These are phyloP conservation scores for Pythium chondricola DNA, from an alignment of 352 stramenopile species.

Conservation along the genomic window DNA sequence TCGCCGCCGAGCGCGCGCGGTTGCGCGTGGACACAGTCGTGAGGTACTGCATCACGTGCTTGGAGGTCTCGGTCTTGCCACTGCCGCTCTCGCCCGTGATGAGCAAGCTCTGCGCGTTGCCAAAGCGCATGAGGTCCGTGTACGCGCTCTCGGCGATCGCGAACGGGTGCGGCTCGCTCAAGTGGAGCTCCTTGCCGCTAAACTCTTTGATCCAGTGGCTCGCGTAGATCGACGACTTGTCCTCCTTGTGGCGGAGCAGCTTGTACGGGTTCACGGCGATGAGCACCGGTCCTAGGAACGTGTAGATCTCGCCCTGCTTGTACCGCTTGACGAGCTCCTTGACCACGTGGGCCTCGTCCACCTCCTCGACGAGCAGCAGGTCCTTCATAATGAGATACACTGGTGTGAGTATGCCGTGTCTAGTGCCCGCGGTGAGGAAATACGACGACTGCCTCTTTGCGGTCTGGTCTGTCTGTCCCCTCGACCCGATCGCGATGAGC, in stretches of 20 bases:
- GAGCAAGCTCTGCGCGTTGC: slow-evolving; percentile 78
- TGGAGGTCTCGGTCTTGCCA: slow-evolving; percentile 95
- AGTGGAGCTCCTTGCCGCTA: slow-evolving; percentile 73
- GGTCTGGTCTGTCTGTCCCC: too few relatives aligned
- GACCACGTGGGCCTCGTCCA: slow-evolving; percentile 71
- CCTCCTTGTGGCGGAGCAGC: slow-evolving; percentile 55
- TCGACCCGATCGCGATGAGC: too few relatives aligned
- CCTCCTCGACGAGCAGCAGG: slow-evolving; percentile 72
- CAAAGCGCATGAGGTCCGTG: slow-evolving; percentile 85
- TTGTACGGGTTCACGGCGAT: slow-evolving; percentile 91
- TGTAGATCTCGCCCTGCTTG: slow-evolving; percentile 82
- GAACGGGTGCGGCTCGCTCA: slow-evolving; percentile 81
- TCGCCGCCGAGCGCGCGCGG: slow-evolving; percentile 58
- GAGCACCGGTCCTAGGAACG: slow-evolving; percentile 87
- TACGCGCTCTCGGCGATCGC: slow-evolving; percentile 85
- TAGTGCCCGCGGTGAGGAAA: background rate
- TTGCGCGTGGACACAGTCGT: slow-evolving; percentile 76
- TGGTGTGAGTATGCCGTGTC: too few relatives aligned
- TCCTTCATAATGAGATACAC: slow-evolving; percentile 52
- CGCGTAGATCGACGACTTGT: slow-evolving; percentile 71
- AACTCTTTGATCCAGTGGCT: slow-evolving; percentile 72
- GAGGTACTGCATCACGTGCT: slow-evolving; percentile 95
- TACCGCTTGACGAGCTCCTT: slow-evolving; percentile 77
- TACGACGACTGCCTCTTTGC: background rate
- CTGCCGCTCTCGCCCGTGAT: slow-evolving; percentile 83